phyloP scores from a whole-genome alignment of 2,329 filamentous ascomycete species.

The Penicillium glabrum region DNA sequence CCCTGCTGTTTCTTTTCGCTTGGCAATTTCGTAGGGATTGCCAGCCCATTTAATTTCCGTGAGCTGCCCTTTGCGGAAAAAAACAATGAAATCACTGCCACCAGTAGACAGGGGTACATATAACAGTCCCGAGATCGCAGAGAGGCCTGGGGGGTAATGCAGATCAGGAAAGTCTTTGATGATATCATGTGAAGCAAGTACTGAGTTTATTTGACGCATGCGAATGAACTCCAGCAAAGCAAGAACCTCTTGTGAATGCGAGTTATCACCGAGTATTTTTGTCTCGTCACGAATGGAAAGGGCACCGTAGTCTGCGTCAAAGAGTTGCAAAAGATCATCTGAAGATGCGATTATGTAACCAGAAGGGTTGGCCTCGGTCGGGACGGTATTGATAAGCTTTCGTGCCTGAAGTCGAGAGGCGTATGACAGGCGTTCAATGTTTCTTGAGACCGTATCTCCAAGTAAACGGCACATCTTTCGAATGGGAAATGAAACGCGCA shows the following conservation, averaged over 20 bases:
- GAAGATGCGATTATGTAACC: slow-evolving; percentile 90
- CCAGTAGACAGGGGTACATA: slow-evolving; percentile 76
- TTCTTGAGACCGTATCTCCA: slow-evolving; percentile 80
- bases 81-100: slow-evolving; percentile 83
- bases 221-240: slow-evolving; percentile 83
- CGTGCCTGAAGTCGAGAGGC: slow-evolving; percentile 80
- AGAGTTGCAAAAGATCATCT: slow-evolving; percentile 78
- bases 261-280: slow-evolving; percentile 74
- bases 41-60: slow-evolving; percentile 72
- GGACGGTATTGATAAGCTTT: slow-evolving; percentile 84
- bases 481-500: slow-evolving; percentile 90
- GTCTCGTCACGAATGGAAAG: slow-evolving; percentile 86
- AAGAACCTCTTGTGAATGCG: slow-evolving; percentile 77
- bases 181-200: slow-evolving; percentile 76
- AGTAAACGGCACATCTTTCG: slow-evolving; percentile 88
- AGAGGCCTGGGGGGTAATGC: slow-evolving; percentile 75
- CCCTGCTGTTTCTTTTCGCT: slow-evolving; percentile 71
- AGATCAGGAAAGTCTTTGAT: slow-evolving; percentile 76
- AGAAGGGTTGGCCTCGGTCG: slow-evolving; percentile 77
- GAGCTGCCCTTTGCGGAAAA: slow-evolving; percentile 78
- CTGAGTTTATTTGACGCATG: slow-evolving; percentile 70
- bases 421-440: slow-evolving; percentile 85
- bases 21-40: slow-evolving; percentile 65
- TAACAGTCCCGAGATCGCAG: slow-evolving; percentile 72
- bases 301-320: slow-evolving; percentile 83